Evolutionary conservation across 192 early-diverging fungal genomes (phyloP), one percentile per base, ranked within the genome.

Genomic region (Lobosporangium transversale): DNA sequence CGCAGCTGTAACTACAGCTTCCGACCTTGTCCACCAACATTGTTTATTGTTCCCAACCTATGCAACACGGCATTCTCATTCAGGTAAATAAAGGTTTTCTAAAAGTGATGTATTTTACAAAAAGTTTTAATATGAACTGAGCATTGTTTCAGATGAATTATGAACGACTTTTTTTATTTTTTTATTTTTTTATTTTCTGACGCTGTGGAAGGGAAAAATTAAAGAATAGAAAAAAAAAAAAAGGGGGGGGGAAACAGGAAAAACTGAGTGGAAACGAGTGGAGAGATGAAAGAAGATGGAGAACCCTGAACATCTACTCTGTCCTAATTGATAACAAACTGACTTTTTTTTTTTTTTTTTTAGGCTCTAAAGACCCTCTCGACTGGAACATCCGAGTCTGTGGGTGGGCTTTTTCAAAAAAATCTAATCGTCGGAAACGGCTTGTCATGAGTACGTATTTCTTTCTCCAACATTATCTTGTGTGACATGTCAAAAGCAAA

Each of bases 41-140:
- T 85, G 83, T 43, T 60, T 85, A 6, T 35, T 85, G 24, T 82
- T 82, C 36, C 83, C 83, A 4, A 85, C 83, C 4, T 85, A 85
- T 70, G 83, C 83, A 2, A 80, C 62, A 31, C 71, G 69, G 27
- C 62, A 63, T 33, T 64, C 74, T 55, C 58, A 53, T 57, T 62
- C 63, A 62, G 64, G 73, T 76, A 76, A 58, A 33, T 23, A 40
- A 44, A 18, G 20, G 32, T 11, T 15, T 11, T 5, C 23, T 15
- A 44, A 10, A 1, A 44, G 17, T 44, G 15, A 56, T 17, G 36
- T 18, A 35, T 18, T n/a, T n/a, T n/a, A n/a, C n/a, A n/a, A 17
- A 49, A 21, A 21, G 47, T 23, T 49, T 49, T 23, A 23, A 17
- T n/a, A n/a, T n/a, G n/a, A n/a, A n/a, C n/a, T n/a, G n/a, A n/a